Evolutionary conservation across 164 flowering plant genomes (phyloP).

Genomic region (Brasenia schreberi): DNA sequence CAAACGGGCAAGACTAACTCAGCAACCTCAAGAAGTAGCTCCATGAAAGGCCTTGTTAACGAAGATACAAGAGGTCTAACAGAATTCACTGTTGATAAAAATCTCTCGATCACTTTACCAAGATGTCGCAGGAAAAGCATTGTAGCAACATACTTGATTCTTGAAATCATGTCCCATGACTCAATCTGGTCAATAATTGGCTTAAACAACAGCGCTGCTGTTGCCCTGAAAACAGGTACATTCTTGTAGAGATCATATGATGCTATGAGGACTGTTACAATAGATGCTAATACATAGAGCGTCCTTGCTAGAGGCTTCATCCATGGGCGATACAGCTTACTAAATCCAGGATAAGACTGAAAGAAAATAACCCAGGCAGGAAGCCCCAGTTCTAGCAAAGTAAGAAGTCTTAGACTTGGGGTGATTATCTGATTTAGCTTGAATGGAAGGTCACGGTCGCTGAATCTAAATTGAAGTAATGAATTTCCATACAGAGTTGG

Average conservation of each 20-base stretch:
- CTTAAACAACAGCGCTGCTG: slow-evolving; percentile 18
- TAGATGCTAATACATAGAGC: slow-evolving; percentile 17
- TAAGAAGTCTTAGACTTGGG: slow-evolving; percentile 17
- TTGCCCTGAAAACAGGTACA: slow-evolving; percentile 21
- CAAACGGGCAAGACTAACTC: slow-evolving; percentile 15
- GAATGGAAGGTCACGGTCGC: slow-evolving; percentile 15
- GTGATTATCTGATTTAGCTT: slow-evolving; percentile 18
- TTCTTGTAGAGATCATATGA: slow-evolving; percentile 24
- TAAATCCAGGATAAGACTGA: slow-evolving; percentile 22
- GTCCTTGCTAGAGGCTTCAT: slow-evolving; percentile 20
- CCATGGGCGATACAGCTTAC: slow-evolving; percentile 21
- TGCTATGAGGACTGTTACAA: slow-evolving; percentile 20
- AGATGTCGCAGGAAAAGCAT: slow-evolving; percentile 23
- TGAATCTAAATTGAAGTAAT: slow-evolving; percentile 15
- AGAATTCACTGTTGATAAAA: slow-evolving; percentile 6
- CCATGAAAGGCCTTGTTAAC: slow-evolving; percentile 13
- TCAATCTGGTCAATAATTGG: slow-evolving; percentile 24
- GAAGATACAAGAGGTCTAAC: slow-evolving; percentile 7
- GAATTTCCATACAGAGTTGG: slow-evolving; percentile 11
- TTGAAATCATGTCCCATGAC: slow-evolving; percentile 22
- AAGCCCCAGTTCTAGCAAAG: slow-evolving; percentile 22
- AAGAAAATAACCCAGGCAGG: slow-evolving; percentile 29
- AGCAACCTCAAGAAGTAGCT: slow-evolving; percentile 13
- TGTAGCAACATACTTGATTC: slow-evolving; percentile 21
- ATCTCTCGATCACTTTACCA: slow-evolving; percentile 16